Percentiles rank a stretch among this genome's conserved stretches.
phyloP scores from a whole-genome alignment of 768 basidiomycete species.

The Boletus coccyginus region DNA sequence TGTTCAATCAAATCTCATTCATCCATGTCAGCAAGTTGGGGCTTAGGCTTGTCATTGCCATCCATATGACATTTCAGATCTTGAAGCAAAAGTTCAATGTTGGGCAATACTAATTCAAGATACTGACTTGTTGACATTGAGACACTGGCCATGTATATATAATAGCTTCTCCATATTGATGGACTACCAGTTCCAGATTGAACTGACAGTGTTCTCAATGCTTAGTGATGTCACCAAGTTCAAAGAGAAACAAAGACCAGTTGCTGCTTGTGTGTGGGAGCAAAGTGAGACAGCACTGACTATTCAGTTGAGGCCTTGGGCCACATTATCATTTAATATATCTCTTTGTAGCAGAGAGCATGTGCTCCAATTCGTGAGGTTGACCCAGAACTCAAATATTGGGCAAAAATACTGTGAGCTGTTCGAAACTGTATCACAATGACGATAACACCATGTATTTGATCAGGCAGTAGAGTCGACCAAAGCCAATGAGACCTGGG shows the following conservation, averaged over 20 bases:
- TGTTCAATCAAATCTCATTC: constrained; percentile 44
- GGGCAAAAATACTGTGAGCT: constrained; percentile 1
- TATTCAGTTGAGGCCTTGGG: background rate
- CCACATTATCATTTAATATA: background rate
- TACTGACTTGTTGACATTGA: constrained; percentile 9
- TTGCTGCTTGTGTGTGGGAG: constrained; percentile 37
- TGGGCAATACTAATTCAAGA: too few relatives aligned
- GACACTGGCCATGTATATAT: too few relatives aligned
- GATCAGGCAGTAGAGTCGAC: constrained; percentile 1
- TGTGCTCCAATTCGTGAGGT: constrained; percentile 14
- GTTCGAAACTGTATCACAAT: background rate
- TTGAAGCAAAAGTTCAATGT: constrained; percentile 52
- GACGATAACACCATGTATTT: background rate
- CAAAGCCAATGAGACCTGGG: background rate
- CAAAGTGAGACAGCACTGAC: constrained; percentile 29
- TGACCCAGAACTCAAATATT: too few relatives aligned
- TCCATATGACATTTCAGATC: constrained; percentile 30
- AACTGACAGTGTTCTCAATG: constrained; percentile 53
- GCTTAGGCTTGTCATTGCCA: constrained; percentile 26
- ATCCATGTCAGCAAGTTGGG: constrained; percentile 44
- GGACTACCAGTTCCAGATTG: constrained; percentile 39
- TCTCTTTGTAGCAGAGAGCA: too few relatives aligned
- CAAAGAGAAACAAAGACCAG: constrained; percentile 33
- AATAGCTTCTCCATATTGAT: constrained; percentile 15
- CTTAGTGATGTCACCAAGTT: constrained; percentile 34